Evolutionary conservation across 495 filamentous ascomycete genomes (phyloP).

Genomic region (Podospora pseudopauciseta): DNA sequence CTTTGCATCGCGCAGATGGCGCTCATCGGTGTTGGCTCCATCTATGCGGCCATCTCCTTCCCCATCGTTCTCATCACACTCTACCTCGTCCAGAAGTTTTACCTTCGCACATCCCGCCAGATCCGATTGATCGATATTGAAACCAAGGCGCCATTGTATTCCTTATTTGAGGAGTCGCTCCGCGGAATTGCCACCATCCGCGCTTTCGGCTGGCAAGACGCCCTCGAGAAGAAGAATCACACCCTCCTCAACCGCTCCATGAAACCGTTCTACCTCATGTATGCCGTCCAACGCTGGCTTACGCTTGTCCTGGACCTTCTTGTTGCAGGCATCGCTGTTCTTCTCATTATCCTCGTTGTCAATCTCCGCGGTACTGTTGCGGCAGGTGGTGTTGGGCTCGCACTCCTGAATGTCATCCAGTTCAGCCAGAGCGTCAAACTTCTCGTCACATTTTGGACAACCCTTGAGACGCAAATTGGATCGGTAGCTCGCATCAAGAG

Average conservation of each 20-base stretch:
- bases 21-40: slow-evolving; percentile 46
- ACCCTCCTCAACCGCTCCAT: slow-evolving; percentile 39
- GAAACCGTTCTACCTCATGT: slow-evolving; percentile 43
- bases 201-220: slow-evolving; percentile 43
- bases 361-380: slow-evolving; percentile 30
- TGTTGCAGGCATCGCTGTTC: slow-evolving; percentile 38
- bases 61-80: slow-evolving; percentile 33
- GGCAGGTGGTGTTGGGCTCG: slow-evolving; percentile 33
- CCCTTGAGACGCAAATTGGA: slow-evolving; percentile 53
- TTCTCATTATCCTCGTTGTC: slow-evolving; percentile 48
- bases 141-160: slow-evolving; percentile 59
- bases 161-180: slow-evolving; percentile 55
- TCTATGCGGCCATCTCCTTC: slow-evolving; percentile 42
- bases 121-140: slow-evolving; percentile 62
- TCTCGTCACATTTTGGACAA: slow-evolving; percentile 43
- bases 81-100: slow-evolving; percentile 57
- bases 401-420: slow-evolving; percentile 32
- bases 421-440: slow-evolving; percentile 37
- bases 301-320: slow-evolving; percentile 44
- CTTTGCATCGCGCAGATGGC: slow-evolving; percentile 34
- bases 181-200: slow-evolving; percentile 44
- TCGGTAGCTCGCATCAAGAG: slow-evolving; percentile 46
- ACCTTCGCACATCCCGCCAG: slow-evolving; percentile 63
- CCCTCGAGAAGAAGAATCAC: slow-evolving; percentile 28
- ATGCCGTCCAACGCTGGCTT: slow-evolving; percentile 46